A percentile compares a stretch with the other conserved stretches of the same genome.
These are phyloP conservation scores for Lignosus rhinocerotis DNA, from an alignment of 1,284 basidiomycete genomes.

Conservation along the genomic window DNA sequence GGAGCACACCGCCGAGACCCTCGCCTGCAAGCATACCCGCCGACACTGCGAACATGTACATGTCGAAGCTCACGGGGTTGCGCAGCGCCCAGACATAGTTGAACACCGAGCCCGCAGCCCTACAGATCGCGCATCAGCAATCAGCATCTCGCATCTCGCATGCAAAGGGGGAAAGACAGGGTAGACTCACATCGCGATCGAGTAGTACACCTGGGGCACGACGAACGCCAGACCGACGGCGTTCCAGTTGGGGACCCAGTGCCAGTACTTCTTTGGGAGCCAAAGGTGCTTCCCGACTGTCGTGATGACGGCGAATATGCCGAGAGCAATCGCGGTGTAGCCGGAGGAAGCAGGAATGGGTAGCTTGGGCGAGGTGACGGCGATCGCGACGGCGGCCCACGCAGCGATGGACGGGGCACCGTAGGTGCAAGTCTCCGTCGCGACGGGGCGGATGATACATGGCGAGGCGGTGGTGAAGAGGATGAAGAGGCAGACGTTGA, in stretches of 20 bases:
- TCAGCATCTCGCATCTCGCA: neutral
- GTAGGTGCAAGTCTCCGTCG: constrained; percentile 48
- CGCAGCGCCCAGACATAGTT: constrained; percentile 53
- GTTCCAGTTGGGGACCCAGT: constrained; percentile 67
- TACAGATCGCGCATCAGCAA: neutral
- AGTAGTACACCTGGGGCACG: constrained; percentile 29
- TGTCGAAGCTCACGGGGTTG: constrained; percentile 46
- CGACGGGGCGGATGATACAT: constrained; percentile 50
- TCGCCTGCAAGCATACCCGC: constrained; percentile 68
- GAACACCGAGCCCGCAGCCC: constrained; percentile 42
- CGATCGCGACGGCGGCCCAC: constrained; percentile 64
- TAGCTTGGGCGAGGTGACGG: constrained; percentile 48
- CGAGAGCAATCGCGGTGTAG: constrained; percentile 63
- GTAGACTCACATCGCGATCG: constrained; percentile 49
- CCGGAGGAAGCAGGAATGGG: constrained; percentile 60
- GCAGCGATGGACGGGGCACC: constrained; percentile 60
- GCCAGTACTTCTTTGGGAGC: constrained; percentile 56
- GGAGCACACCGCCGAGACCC: constrained; percentile 69
- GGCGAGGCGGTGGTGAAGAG: constrained; percentile 66
- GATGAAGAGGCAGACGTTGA: constrained; percentile 59
- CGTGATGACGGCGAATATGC: constrained; percentile 45
- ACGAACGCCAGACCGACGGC: constrained; percentile 50
- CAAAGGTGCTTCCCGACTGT: constrained; percentile 52
- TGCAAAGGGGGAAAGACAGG: constrained; percentile 13
- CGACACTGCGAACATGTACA: constrained; percentile 64